These are phyloP conservation scores for Cercophora scortea DNA, from an alignment of 495 filamentous ascomycete species.

Conservation along the genomic window DNA sequence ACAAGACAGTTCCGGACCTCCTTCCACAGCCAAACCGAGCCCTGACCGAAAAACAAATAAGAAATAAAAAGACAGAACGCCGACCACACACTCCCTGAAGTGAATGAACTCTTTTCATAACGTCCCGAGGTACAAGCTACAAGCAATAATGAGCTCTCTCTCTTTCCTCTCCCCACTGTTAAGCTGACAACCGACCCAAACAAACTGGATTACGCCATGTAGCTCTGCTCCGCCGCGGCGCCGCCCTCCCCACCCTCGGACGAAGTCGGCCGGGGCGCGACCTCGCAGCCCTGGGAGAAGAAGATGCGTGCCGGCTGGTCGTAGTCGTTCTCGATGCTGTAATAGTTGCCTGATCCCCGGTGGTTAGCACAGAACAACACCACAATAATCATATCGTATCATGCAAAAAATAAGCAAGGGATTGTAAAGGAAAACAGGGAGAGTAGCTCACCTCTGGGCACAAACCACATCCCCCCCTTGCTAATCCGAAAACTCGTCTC, in stretches of 20 bases:
- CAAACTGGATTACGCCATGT: not conserved
- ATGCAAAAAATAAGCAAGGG: conserved; percentile 1
- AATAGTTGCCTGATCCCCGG: conserved; percentile 61
- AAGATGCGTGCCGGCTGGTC: conserved; percentile 63
- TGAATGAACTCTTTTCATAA: too few species aligned
- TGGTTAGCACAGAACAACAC: conserved; percentile 8
- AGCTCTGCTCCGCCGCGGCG: not conserved
- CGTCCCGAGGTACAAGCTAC: too few species aligned
- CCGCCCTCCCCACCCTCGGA: not conserved
- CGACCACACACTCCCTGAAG: too few species aligned
- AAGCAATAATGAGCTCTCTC: too few species aligned
- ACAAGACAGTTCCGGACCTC: too few species aligned
- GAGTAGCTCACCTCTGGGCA: conserved; percentile 86
- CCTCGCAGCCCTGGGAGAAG: conserved; percentile 74
- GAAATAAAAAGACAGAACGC: too few species aligned
- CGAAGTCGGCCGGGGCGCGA: conserved; percentile 9
- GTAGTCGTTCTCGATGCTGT: conserved; percentile 70
- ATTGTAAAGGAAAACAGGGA: conserved; percentile 1
- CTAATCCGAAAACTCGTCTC: conserved; percentile 77
- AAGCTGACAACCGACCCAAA: not conserved
- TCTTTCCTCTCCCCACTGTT: too few species aligned
- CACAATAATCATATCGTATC: not conserved
- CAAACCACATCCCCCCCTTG: conserved; percentile 83
- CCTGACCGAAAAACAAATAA: too few species aligned
- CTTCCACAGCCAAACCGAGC: too few species aligned